These are phyloP conservation scores for Corymbia calophylla DNA, from an alignment of 441 rosid genomes.

Conservation along the genomic window DNA sequence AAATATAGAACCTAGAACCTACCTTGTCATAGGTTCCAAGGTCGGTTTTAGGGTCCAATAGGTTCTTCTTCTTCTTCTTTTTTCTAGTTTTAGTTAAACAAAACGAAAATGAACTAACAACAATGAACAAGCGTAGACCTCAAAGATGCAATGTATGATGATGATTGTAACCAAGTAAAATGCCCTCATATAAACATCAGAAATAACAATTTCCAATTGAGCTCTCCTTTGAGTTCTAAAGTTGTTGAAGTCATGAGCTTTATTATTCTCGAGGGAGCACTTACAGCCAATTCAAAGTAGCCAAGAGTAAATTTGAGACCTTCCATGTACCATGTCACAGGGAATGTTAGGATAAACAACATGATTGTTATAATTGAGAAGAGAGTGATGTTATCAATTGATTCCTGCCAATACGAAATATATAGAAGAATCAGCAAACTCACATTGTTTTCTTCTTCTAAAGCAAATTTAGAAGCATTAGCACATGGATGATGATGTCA, in stretches of 20 bases:
- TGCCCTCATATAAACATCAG: not conserved
- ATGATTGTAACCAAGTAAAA: not conserved
- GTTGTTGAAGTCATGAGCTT: not conserved
- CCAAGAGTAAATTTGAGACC: slow-evolving; percentile 90
- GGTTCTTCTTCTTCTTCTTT: no score
- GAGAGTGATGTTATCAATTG: slow-evolving; percentile 92
- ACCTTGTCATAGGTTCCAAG: no score
- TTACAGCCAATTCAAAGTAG: slow-evolving; percentile 50
- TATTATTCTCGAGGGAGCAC: not conserved
- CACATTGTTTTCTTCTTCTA: not conserved
- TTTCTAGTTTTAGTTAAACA: no score
- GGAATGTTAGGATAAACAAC: slow-evolving; percentile 78
- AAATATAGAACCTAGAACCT: no score
- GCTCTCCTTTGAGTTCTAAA: not conserved
- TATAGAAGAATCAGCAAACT: not conserved
- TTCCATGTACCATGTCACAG: slow-evolving; percentile 69
- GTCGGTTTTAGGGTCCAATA: no score
- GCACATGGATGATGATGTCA: not conserved
- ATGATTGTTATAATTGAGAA: slow-evolving; percentile 93
- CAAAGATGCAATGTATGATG: not conserved
- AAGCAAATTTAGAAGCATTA: not conserved
- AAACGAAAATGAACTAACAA: no score
- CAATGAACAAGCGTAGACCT: not conserved
- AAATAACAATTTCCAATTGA: not conserved
- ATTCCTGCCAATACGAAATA: slow-evolving; percentile 43